Evolutionary conservation across 768 basidiomycete species (phyloP), one percentile per base, ranked within the genome.

Genomic region (Hygrophorus pudorinus): DNA sequence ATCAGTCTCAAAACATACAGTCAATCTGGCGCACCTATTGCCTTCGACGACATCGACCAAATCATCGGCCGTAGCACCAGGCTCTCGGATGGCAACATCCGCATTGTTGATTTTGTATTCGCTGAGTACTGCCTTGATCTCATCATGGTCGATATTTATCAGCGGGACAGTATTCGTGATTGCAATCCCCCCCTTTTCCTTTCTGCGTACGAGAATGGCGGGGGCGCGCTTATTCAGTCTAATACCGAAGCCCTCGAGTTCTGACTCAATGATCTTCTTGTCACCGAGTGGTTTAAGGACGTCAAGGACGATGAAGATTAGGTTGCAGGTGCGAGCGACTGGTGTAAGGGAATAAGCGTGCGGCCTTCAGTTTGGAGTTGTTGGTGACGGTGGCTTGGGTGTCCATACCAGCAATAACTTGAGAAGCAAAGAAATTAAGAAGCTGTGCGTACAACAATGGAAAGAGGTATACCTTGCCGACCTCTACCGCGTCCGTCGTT

Each of bases 161-260:
- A 99, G 74, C 3, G 94, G 93, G 4, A 96, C 92, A 1, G 94
- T 98, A 59, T 96, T 93, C 29, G 92, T 93, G 59, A 98, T 92
- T 4, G 89, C 81, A 53, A 99, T 78, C 38, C 90, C 84, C 34
- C 94, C 94, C 65, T 84, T 91, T 49, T 97, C 88, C 58, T 90
- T 91, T 61, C 71, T 84, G 53, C 85, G 76, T 17, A 90, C 86
- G 4, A 74, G 66, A 58, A 98, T 83, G 14, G 82, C 75, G 44
- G 94, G 96, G 2, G 94, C 90, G 50, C 79, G 78, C 66, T 98
- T 98, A 70, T 99, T 99, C 48, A 97, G 68, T 39, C 93, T 76
- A 53, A 97, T 96, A 8, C 94, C 96, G 56, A 98, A 98, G n/a
- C 92, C 91, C 71, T 99, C 96, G 48, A 99, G 66, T 61, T 99